Evolutionary conservation across 78 protist genomes (phyloP), one percentile per base, ranked within the genome.

Genomic region (Dictyostelium capitatum): DNA sequence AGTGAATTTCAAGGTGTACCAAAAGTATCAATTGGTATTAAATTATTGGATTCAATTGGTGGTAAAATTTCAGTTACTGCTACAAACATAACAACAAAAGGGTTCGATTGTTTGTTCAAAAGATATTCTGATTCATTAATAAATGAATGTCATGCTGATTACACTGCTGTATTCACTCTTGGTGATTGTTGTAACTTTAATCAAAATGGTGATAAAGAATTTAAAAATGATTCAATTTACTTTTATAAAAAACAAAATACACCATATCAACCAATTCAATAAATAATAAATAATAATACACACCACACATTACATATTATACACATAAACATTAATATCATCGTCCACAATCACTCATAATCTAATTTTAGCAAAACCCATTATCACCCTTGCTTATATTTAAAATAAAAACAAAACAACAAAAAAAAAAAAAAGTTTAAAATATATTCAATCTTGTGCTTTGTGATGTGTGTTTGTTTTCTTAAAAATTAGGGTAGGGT

Each of bases 171-270:
- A 14, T 67, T 41, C 46, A 67, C 43, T 15, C 23, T 15, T 32
- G 75, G 32, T 67, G 37, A 67, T 25, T 6, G 75, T 30, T 67
- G 9, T 17, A 32, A 67, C 12, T 67, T 32, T 67, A 67, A 32
- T 32, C 37, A 47, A 67, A 1, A 1, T 51, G 75, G 30, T 51
- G 75, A 67, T 32, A 67, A 67, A 25, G 75, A 67, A 32, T 67
- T 67, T 67, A 67, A 67, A 67, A 67, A 67, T 32, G 48, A 25
- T 67, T 32, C 47, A 67, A 30, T 67, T 15, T 67, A 30, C 23
- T 67, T 67, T 32, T 67, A 67, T 67, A 67, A 67, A 32, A 67
- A 67, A 32, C 10, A 51, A 51, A 37, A 37, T 37, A 37, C 43
- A 37, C 28, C 70, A 11, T 62, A 30, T 11, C 70, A 62, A 62